Conservation (phyloP, 768 basidiomycete genomes). For the Serendipita sp. region DNA sequence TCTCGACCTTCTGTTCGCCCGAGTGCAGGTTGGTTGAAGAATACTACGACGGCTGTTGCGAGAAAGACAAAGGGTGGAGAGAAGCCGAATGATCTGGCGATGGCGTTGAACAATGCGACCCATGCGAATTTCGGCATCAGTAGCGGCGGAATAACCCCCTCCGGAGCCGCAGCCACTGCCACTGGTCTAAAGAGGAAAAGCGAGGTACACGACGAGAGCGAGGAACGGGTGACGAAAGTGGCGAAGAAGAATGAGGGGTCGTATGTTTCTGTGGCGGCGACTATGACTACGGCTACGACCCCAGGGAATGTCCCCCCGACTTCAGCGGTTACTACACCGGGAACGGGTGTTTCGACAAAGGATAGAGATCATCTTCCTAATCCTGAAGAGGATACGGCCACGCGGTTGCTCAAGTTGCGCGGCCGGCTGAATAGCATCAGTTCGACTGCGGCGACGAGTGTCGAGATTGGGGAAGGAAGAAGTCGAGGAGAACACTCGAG, state of each 20-base stretch:
- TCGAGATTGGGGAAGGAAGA: neutral
- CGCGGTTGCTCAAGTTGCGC: neutral
- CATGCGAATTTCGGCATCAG: too few relatives aligned
- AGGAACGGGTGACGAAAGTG: neutral
- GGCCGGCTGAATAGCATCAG: neutral
- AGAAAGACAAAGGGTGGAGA: neutral
- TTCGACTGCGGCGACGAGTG: neutral
- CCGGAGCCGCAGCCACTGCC: too few relatives aligned
- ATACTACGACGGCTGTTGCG: neutral
- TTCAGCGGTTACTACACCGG: slow-evolving; percentile 6
- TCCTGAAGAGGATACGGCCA: neutral
- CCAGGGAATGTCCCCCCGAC: neutral
- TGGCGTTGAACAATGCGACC: neutral
- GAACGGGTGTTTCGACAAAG: neutral
- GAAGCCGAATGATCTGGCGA: neutral
- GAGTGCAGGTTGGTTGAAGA: neutral
- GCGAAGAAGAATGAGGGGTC: neutral
- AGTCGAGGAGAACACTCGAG: too few relatives aligned
- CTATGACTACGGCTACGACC: neutral
- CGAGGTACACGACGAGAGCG: neutral
- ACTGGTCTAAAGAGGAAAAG: neutral
- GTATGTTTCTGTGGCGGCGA: neutral
- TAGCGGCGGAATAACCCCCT: too few relatives aligned
- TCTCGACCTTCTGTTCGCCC: neutral
- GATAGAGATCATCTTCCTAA: neutral